A percentile compares a stretch with the other conserved stretches of the same genome.
phyloP scores from a whole-genome alignment of 2,329 filamentous ascomycete genomes.

The Clonostachys rhizophaga region DNA sequence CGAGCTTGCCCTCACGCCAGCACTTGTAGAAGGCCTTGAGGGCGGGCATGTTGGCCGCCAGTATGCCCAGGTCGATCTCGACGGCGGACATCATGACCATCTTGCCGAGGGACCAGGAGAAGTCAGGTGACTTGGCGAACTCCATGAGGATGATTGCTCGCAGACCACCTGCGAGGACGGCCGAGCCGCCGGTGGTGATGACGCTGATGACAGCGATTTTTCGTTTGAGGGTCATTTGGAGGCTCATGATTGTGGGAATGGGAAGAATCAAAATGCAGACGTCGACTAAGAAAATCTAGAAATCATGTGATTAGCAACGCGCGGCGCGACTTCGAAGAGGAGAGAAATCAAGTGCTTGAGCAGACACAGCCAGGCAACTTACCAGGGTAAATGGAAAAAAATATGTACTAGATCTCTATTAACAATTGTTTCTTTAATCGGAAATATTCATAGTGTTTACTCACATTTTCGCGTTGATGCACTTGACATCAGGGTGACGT shows the following conservation, averaged over 20 bases:
- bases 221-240: background rate
- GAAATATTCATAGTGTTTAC: background rate
- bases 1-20: background rate
- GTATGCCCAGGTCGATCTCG: conserved; percentile 2
- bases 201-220: background rate
- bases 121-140: conserved; percentile 1
- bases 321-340: background rate
- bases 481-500: background rate
- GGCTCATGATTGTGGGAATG: background rate
- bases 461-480: background rate
- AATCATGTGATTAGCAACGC: background rate
- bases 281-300: conserved; percentile 1
- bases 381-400: background rate
- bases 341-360: too few species aligned
- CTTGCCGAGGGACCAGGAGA: conserved; percentile 2
- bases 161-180: conserved; percentile 1
- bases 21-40: conserved; percentile 1
- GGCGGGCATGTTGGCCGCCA: conserved; percentile 1
- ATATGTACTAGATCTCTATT: background rate
- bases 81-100: conserved; percentile 2
- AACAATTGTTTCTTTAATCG: background rate
- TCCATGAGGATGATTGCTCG: conserved; percentile 1
- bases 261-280: conserved; percentile 1
- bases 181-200: conserved; percentile 1
- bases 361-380: background rate